Evolutionary conservation across 345 rosid species (phyloP), one percentile per base, ranked within the genome.

Genomic region (Citrus australasica): DNA sequence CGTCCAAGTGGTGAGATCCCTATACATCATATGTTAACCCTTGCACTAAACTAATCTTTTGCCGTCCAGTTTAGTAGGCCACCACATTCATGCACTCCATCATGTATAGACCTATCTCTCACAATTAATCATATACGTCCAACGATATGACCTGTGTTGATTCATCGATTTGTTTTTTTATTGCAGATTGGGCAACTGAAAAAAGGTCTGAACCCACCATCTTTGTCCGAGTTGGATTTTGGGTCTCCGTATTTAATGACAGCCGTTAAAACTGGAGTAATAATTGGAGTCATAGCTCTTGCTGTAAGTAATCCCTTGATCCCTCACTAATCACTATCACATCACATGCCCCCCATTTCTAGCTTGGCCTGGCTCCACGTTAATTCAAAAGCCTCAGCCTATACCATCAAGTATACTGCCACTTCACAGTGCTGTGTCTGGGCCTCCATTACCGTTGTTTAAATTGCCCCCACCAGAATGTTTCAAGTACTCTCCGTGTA

Each of bases 241-340:
- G 90, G 88, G 68, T 89, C 93, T 2, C 94, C 95, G 19, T 82
- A 89, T 79, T 83, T 94, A 77, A 67, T 80, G 46, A 83, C 87
- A 5, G 90, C 94, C 69, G 71, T 94, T 14, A 94, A 92, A 75
- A 87, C 95, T 7, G 99, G 99, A 71, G 78, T 94, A 77, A 58
- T 94, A 83, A 92, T 95, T 42, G 99, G 99, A 32, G 32, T 90
- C 80, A 92, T 96, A n/a, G 94, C 92, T 68, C 98, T 96, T 9
- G 98, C 99, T 51, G 99, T 94, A 84, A 88, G 86, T 67, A 58
- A 56, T 37, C 13, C 51, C 24, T 17, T 9, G 38, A 19, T 4
- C 25, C 42, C 4, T 4, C 16, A 30, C 7, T 0, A 24, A 2
- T 4, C 16, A 30, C 7, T 0, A 24, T 76, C 66, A 67, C 32